Evolutionary conservation across 305 asterid species (phyloP), one percentile per base, ranked within the genome.

Genomic region (Fraxinus baroniana): DNA sequence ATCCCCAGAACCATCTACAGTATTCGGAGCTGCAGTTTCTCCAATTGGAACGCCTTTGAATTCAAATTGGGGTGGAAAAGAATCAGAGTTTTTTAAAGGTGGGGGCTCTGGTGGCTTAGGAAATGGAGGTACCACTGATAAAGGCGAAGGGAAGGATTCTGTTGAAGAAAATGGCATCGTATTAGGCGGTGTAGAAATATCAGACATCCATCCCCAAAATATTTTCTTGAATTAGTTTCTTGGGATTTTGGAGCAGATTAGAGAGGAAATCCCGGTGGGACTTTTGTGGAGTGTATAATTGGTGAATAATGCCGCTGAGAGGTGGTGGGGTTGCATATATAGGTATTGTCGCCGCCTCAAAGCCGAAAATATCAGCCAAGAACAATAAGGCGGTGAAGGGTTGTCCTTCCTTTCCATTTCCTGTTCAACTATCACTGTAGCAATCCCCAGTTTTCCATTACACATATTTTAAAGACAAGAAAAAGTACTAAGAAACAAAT

Each of bases 371-470:
- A 85, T 87, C 86, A 41, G 83, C 44, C 30, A 52, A 44, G 72
- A 83, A 37, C 81, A 68, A 64, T 76, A 75, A 86, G 97, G 88
- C 97, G 94, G 97, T 93, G 92, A 89, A 82, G 84, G 62, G 24
- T 22, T 4, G 72, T 68, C 80, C 83, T 26, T 81, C 70, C 81
- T 5, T 73, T 80, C 86, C 83, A 81, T 57, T 85, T 68, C 84
- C 78, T 76, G 83, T 83, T 76, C 83, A 26, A 71, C 36, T 4
- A 26, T 35, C 82, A 32, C 79, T 64, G 79, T 49, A 10, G 12
- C 76, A 37, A 15, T 76, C 18, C n/a, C 78, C 85, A 18, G 78
- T n/a, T 52, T 30, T 9, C 18, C 78, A n/a, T 81, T 39, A 80
- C 17, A 33, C 13, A 46, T 17, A 52, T 5, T 49, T 20, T 12